Evolutionary conservation across 306 rosid genomes (phyloP).

Genomic region (Castanea crenata): DNA sequence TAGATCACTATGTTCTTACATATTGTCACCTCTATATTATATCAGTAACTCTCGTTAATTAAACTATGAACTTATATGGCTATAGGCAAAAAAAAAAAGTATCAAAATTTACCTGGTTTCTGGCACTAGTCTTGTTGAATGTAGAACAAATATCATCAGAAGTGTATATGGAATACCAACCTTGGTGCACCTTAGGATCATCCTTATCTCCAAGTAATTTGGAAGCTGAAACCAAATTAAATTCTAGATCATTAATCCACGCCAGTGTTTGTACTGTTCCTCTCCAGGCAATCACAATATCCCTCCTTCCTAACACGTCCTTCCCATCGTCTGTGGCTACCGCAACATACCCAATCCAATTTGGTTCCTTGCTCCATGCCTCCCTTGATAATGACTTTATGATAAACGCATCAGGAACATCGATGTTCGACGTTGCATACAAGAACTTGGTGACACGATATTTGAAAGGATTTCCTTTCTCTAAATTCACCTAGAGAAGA

Average conservation of each 20-base stretch:
- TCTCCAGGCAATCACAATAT: constrained; percentile 54
- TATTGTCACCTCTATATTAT: no score
- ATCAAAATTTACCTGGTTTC: constrained; percentile 43
- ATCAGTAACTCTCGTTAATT: no score
- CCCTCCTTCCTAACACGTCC: constrained; percentile 43
- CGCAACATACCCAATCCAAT: constrained; percentile 55
- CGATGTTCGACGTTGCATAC: constrained; percentile 53
- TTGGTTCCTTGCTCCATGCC: constrained; percentile 50
- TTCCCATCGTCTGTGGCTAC: constrained; percentile 48
- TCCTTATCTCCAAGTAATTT: constrained; percentile 38
- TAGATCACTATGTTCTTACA: no score
- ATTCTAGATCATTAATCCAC: constrained; percentile 65
- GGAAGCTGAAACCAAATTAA: constrained; percentile 46
- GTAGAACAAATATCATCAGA: constrained; percentile 54
- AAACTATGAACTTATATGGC: no score
- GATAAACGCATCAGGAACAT: constrained; percentile 37
- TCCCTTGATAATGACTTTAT: constrained; percentile 39
- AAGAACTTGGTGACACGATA: constrained; percentile 56
- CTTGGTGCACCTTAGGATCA: constrained; percentile 61
- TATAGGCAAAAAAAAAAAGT: background rate
- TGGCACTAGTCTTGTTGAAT: constrained; percentile 13
- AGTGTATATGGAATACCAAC: constrained; percentile 82
- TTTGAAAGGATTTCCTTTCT: constrained; percentile 21
- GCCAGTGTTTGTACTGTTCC: constrained; percentile 40
- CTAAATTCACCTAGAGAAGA: no score